Base-by-base conservation (phyloP, 192 early-diverging fungal genomes). In the Umbelopsis sp. region DNA sequence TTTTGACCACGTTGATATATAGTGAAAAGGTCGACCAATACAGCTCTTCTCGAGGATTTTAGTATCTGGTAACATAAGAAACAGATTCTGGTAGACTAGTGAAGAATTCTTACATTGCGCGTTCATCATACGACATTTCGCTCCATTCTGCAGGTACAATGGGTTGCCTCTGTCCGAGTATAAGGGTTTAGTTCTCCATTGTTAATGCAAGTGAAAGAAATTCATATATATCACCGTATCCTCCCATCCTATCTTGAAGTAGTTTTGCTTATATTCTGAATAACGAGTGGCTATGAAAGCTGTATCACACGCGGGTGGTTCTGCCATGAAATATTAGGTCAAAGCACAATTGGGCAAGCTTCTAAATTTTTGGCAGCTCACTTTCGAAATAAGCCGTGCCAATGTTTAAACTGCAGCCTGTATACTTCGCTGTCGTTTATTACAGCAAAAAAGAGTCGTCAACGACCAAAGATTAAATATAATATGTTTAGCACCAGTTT, bases 181-280 rank as follows among this genome's bases (percentile, higher is more conserved):
- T 13, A n/a, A 61, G 15, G 12, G 1, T 12, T 13, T 52, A 61
- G 30, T 30, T 61, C 27, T 5, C 27, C 11, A 16, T 35, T 30
- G 18, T 61, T 12, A 25, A 16, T n/a, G 0, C 27, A 18, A 30
- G 16, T 11, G 0, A 35, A 16, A 11, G 37, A 41, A 41, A 6
- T 41, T 41, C 37, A 41, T 0, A 41, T 41, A 41, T 61, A 61
- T 25, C 16, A 61, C 55, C 25, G 16, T 25, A 35, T 61, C 55
- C 16, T 61, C 55, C 30, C 27, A 18, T 27, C 55, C 55, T 16
- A 61, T 33, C 7, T 61, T 61, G 55, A 61, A 61, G 12, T 61
- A 61, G 55, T 61, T 61, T n/a, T 61, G 55, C 55, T 61, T 61
- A 16, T 61, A 61, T 30, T 61, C 55, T 12, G 55, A 61, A 25